Percentiles rank a stretch among this genome's conserved stretches.
Conservation (phyloP, 495 filamentous ascomycete genomes). For the Neurospora sp. region DNA sequence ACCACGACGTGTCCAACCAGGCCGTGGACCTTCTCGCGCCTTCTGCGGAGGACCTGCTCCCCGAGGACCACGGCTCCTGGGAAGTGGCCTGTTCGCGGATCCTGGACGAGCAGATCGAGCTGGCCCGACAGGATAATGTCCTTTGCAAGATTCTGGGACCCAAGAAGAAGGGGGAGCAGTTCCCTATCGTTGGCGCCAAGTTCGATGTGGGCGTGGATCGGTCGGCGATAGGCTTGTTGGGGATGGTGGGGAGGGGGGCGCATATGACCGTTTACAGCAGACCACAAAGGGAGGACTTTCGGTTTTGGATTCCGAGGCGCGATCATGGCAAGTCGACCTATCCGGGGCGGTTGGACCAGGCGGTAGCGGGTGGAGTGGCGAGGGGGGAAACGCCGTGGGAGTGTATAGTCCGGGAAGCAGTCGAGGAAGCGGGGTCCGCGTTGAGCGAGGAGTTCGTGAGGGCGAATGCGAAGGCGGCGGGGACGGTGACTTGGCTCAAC, state of each 20-base stretch:
- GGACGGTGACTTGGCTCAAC: constrained; percentile 32
- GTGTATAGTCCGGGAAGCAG: constrained; percentile 42
- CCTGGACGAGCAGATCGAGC: background rate
- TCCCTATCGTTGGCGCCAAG: background rate
- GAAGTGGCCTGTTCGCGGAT: background rate
- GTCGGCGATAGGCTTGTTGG: constrained; percentile 26
- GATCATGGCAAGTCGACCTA: constrained; percentile 36
- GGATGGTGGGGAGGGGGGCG: constrained; percentile 38
- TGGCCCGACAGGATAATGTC: background rate
- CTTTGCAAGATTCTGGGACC: background rate
- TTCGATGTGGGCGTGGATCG: background rate
- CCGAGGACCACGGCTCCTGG: background rate
- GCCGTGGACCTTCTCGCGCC: background rate
- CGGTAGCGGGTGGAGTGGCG: constrained; percentile 45
- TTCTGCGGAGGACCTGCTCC: background rate
- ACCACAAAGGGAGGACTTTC: background rate
- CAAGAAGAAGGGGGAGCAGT: background rate
- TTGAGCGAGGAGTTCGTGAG: constrained; percentile 25
- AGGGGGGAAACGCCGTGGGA: constrained; percentile 33
- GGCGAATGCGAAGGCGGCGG: constrained; percentile 20
- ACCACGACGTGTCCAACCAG: background rate
- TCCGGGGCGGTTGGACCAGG: constrained; percentile 43
- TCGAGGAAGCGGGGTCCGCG: constrained; percentile 39
- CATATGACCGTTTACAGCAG: constrained; percentile 38
- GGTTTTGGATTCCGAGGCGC: constrained; percentile 43